phyloP scores from a whole-genome alignment of 164 flowering plant genomes.

The Liriodendron chinense region DNA sequence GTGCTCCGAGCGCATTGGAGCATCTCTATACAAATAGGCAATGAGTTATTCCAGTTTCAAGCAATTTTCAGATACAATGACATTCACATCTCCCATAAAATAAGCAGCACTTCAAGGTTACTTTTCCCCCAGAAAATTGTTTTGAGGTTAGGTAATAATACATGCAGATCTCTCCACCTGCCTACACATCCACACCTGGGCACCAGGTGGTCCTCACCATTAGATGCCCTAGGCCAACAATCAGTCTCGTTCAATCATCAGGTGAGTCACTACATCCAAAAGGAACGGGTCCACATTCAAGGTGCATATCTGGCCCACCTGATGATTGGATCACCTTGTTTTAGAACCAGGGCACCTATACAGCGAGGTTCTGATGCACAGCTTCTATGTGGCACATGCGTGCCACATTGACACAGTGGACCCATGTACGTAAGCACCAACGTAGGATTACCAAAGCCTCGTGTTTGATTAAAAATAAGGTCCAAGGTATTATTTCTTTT shows the following conservation, averaged over 20 bases:
- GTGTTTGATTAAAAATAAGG: too few species aligned
- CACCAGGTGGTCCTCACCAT: too few species aligned
- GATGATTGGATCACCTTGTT: background rate
- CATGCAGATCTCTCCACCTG: background rate
- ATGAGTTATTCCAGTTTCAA: background rate
- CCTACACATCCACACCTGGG: background rate
- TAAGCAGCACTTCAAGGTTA: background rate
- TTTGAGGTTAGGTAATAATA: background rate
- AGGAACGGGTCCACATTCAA: background rate
- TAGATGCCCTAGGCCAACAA: background rate
- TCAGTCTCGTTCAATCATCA: too few species aligned
- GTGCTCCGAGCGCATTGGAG: too few species aligned
- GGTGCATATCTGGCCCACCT: background rate
- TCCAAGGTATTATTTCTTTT: too few species aligned
- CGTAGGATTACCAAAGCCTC: too few species aligned
- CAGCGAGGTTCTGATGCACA: too few species aligned
- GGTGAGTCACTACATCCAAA: background rate
- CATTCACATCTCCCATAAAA: background rate
- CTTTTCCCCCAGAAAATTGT: background rate
- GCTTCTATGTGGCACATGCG: too few species aligned
- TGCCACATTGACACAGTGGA: too few species aligned
- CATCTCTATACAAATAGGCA: too few species aligned
- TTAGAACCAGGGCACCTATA: background rate
- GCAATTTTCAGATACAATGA: background rate
- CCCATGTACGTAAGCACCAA: too few species aligned